Evolutionary conservation across 169 alveolate species (phyloP).

Genomic region (Cryptosporidium baileyi): DNA sequence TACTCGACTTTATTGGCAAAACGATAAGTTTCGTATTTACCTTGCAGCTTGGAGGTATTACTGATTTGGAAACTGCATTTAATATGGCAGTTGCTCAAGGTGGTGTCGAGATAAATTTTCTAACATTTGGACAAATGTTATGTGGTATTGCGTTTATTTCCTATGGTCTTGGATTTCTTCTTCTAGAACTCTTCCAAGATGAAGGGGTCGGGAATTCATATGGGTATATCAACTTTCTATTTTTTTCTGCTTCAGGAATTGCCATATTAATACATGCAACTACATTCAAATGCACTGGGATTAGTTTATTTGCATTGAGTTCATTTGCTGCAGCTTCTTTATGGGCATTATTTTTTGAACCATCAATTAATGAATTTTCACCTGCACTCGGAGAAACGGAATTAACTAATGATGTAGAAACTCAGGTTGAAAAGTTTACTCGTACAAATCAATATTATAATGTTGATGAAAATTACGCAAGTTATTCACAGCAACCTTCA

Average conservation of each 20-base stretch:
- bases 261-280: slow-evolving; percentile 74
- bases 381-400: slow-evolving; percentile 91
- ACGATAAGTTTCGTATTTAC: slow-evolving; percentile 88
- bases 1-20: slow-evolving; percentile 87
- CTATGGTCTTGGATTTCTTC: slow-evolving; percentile 87
- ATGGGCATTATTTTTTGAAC: slow-evolving; percentile 90
- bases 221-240: slow-evolving; percentile 85
- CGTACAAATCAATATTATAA: slow-evolving; percentile 75
- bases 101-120: slow-evolving; percentile 88
- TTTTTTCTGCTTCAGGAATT: slow-evolving; percentile 37
- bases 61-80: slow-evolving; percentile 86
- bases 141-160: slow-evolving; percentile 86
- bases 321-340: slow-evolving; percentile 86
- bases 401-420: slow-evolving; percentile 90
- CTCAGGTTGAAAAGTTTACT: slow-evolving; percentile 90
- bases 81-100: slow-evolving; percentile 86
- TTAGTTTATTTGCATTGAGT: slow-evolving; percentile 79
- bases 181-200: slow-evolving; percentile 89
- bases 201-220: slow-evolving; percentile 92
- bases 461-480: slow-evolving; percentile 53
- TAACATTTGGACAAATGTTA: slow-evolving; percentile 85
- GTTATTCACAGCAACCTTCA: slow-evolving; percentile 37
- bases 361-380: slow-evolving; percentile 89
- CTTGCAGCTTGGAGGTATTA: slow-evolving; percentile 85
- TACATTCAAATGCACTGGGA: slow-evolving; percentile 77